Base-by-base conservation (phyloP, 352 stramenopile species). In the Pseudoperonospora humuli region DNA sequence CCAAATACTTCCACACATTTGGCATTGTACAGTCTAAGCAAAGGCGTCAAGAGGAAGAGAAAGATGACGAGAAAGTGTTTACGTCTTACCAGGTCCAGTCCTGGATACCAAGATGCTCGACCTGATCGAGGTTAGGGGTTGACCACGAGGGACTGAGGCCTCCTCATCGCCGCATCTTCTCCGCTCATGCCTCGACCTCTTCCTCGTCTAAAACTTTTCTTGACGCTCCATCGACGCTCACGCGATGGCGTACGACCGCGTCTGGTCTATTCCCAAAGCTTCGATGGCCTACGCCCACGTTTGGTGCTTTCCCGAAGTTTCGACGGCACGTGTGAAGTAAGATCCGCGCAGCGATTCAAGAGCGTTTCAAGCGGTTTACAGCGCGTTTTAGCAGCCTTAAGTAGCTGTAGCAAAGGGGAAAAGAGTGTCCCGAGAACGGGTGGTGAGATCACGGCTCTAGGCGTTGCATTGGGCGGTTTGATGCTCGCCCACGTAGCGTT, bases 201-300 rank as follows among this genome's bases (percentile, higher is more conserved):
- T 43, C 11, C 25, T 18, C 52, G 44, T n/a, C 25, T 63, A 4
- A 44, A 23, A 17, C 14, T 31, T 31, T 32, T 67, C 41, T 37
- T 57, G 49, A 43, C 36, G 24, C 42, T 64, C 13, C 50, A 49
- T 49, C 53, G 36, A 36, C 40, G 58, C 41, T 47, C 35, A 2
- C 28, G 29, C 10, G 13, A 46, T 19, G 41, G 48, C 18, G 45
- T 42, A 37, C 25, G 45, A 23, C 18, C 39, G 48, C 36, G 44
- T 49, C 37, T 50, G 10, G 29, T 15, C 19, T 14, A 25, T 7
- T 26, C 36, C 10, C 17, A 24, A 15, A 19, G 20, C 38, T 3
- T 23, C 19, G 26, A 51, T 6, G 13, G 18, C n/a, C n/a, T 42
- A 37, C 25, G 45, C 18, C 18, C 39, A 44, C 36, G 44, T 49